Conservation (phyloP, 441 rosid species). For the Populus hybrid region DNA sequence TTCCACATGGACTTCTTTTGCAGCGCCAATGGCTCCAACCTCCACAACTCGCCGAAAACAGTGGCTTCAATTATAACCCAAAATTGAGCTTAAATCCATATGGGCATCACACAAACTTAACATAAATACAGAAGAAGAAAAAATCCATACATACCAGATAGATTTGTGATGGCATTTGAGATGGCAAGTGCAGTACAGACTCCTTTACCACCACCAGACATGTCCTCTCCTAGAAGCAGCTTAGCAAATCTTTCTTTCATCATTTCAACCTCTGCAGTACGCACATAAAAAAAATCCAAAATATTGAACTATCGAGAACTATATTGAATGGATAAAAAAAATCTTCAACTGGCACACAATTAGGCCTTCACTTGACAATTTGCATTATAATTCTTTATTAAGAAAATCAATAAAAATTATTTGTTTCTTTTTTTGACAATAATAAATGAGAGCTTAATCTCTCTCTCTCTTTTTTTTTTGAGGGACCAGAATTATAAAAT, state of each 20-base stretch:
- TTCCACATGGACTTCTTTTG: constrained; percentile 92
- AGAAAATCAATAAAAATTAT: no score
- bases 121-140: neutral
- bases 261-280: constrained; percentile 71
- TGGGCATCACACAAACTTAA: neutral
- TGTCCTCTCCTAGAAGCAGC: no score
- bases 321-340: neutral
- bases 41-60: constrained; percentile 92
- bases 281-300: neutral
- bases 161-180: constrained; percentile 83
- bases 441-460: neutral
- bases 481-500: neutral
- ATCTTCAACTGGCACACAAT: neutral
- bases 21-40: constrained; percentile 81
- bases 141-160: constrained; percentile 54
- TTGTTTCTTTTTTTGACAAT: neutral
- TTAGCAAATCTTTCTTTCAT: constrained; percentile 96
- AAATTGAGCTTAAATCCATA: neutral
- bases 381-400: neutral
- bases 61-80: constrained; percentile 51
- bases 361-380: neutral
- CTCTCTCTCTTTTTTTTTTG: neutral
- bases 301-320: neutral
- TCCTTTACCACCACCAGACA: no score
- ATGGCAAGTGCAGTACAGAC: no score